Evolutionary conservation across 1,284 basidiomycete genomes (phyloP), one percentile per base, ranked within the genome.

Genomic region (Xerocomus amazonicus): DNA sequence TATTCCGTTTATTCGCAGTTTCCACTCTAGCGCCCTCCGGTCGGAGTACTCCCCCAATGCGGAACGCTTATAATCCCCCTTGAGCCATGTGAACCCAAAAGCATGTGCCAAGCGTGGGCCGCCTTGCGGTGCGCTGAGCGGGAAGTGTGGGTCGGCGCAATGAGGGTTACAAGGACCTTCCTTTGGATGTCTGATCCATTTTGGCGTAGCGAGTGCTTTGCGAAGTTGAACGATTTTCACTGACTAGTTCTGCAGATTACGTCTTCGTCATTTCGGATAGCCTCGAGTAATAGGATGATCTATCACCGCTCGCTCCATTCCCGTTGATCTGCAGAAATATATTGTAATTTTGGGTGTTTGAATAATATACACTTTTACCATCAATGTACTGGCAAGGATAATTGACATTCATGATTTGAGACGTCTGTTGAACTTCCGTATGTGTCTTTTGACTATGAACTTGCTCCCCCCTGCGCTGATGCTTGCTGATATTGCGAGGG

Each of bases 1-100:
- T 41, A 59, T 71, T 70, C 77, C 74, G 67, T 75, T 75, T 78
- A 84, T 85, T 85, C 83, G 83, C 83, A 85, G 83, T 84, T 83
- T 85, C 79, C 81, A 78, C 82, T 77, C 74, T 74, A 86, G 80
- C 63, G 76, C 73, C 80, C 80, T 83, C 74, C 70, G 55, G 45
- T 53, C 32, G 73, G 76, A 79, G 80, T 73, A 84, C 83, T 86
- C 84, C 82, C 72, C 75, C 78, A 80, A 72, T 73, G 73, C 72
- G 54, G 73, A 83, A 79, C 77, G 74, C 73, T 73, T 74, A 85
- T 69, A 81, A 62, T 79, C 71, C 73, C 75, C 74, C 76, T 73
- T 63, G 62, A 58, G 62, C 68, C 62, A 67, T 75, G 73, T 75
- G 82, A 85, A 86, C 83, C 83, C 81, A 81, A 76, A 73, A 72